phyloP scores from a whole-genome alignment of 805 yeast genomes.

The Kregervanrija pseudodelftensis region DNA sequence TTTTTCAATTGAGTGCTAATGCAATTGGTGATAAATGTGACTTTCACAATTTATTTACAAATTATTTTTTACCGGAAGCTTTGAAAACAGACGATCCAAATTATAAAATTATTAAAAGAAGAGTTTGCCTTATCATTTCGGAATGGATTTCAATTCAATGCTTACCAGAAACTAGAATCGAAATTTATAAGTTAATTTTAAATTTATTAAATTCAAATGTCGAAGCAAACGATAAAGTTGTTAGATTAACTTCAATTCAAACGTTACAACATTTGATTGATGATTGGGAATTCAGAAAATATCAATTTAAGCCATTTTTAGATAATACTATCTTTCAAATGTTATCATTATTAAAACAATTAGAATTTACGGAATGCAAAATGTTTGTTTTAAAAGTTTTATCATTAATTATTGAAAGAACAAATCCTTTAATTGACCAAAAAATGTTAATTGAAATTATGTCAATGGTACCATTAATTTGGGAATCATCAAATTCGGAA shows the following conservation, averaged over 20 bases:
- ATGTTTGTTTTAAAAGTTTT: slow-evolving; percentile 64
- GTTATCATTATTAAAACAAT: slow-evolving; percentile 41
- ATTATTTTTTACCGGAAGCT: slow-evolving; percentile 64
- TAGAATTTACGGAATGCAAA: slow-evolving; percentile 67
- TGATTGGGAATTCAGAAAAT: slow-evolving; percentile 80
- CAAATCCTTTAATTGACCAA: slow-evolving; percentile 55
- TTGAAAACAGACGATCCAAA: slow-evolving; percentile 37
- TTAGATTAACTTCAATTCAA: slow-evolving; percentile 64
- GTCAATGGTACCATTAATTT: slow-evolving; percentile 55
- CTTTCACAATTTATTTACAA: slow-evolving; percentile 55
- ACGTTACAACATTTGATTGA: slow-evolving; percentile 64
- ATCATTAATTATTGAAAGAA: slow-evolving; percentile 52
- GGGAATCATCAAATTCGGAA: slow-evolving; percentile 53
- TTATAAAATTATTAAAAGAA: slow-evolving; percentile 59
- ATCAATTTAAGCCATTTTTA: slow-evolving; percentile 59
- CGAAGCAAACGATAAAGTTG: slow-evolving; percentile 62
- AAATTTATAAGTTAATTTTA: slow-evolving; percentile 52
- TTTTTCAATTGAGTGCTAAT: slow-evolving; percentile 71
- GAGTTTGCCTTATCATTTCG: slow-evolving; percentile 67
- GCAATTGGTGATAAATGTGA: slow-evolving; percentile 60
- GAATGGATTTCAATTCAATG: slow-evolving; percentile 77
- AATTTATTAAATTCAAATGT: slow-evolving; percentile 35
- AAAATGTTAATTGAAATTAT: slow-evolving; percentile 46
- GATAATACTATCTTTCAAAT: slow-evolving; percentile 43
- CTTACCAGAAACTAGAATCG: slow-evolving; percentile 47